Evolutionary conservation across 345 rosid species (phyloP), one percentile per base, ranked within the genome.

Genomic region (Corchorus olitorius): DNA sequence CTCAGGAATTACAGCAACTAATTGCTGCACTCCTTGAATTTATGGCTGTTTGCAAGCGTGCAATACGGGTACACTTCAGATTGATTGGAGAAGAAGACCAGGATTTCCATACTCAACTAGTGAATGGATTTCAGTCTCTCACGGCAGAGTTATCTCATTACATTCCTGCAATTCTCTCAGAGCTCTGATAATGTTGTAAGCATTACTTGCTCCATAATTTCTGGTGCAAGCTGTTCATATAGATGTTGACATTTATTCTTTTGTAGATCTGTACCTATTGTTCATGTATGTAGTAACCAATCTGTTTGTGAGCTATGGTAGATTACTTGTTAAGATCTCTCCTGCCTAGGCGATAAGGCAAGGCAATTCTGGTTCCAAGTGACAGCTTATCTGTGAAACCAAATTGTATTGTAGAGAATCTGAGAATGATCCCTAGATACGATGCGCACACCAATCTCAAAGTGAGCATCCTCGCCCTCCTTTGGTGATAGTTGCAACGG

Each of bases 1-100:
- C 94, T 2, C 99, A 96, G 81, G 99, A 96, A 63, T 86, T 96
- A 72, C 99, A 96, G 83, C 98, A 96, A 80, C 97, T 96, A 8
- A 96, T 96, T 13, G 99, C 99, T 0, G 98, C 99, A 12, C 91
- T 94, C 22, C 97, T 92, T 8, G 99, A 94, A 81, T 96, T 94
- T 87, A 96, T 94, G 99, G 99, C 97, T 1, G 99, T 96, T 68
- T 97, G 99, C 80, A 96, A 96, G 86, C 93, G 99, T 46, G 99
- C 98, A 35, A 94, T 97, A 20, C 89, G 99, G 50, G 97, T 97
- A 17, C 99, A 97, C 84, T 88, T 84, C 77, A 88, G 98, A 70
- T 83, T 97, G 81, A 97, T 97, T 2, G 99, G 99, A 54, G 98
- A 94, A 73, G 98, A 97, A 81, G 99, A 94, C 81, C 98, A 94